These are phyloP conservation scores for Aspergillus costaricaensis DNA, from an alignment of 2,329 filamentous ascomycete genomes.

Conservation along the genomic window DNA sequence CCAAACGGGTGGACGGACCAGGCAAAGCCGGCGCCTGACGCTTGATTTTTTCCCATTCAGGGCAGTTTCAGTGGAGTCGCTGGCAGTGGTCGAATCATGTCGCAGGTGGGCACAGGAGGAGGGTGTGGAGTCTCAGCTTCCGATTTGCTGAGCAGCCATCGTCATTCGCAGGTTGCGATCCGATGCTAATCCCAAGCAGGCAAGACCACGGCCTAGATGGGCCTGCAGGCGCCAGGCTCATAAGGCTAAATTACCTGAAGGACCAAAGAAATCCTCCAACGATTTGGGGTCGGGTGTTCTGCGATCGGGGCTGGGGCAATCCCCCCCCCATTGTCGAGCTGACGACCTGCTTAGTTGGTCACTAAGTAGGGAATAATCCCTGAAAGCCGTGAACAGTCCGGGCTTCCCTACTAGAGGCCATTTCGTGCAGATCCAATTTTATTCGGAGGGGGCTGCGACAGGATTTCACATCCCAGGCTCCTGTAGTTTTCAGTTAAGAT, in stretches of 20 bases:
- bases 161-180: not conserved
- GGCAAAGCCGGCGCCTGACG: constrained; percentile 3
- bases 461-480: constrained; percentile 2
- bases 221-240: not conserved
- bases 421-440: constrained; percentile 5
- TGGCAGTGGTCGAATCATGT: not conserved
- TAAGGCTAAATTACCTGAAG: constrained; percentile 8
- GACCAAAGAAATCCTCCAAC: not conserved
- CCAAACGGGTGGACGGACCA: not conserved
- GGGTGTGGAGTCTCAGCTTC: not conserved
- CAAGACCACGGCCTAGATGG: not conserved
- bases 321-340: not conserved
- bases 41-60: not conserved
- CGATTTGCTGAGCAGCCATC: not conserved
- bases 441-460: not conserved
- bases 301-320: not conserved
- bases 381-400: not conserved
- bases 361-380: not conserved
- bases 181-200: not conserved
- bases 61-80: not conserved
- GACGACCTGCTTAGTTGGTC: not conserved
- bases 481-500: constrained; percentile 5
- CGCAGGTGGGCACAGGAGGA: not conserved
- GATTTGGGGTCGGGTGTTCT: not conserved
- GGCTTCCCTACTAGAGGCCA: not conserved